A percentile compares a stretch with the other conserved stretches of the same genome.
Conservation (phyloP, 2,329 filamentous ascomycete species). For the Colletotrichum sp. region DNA sequence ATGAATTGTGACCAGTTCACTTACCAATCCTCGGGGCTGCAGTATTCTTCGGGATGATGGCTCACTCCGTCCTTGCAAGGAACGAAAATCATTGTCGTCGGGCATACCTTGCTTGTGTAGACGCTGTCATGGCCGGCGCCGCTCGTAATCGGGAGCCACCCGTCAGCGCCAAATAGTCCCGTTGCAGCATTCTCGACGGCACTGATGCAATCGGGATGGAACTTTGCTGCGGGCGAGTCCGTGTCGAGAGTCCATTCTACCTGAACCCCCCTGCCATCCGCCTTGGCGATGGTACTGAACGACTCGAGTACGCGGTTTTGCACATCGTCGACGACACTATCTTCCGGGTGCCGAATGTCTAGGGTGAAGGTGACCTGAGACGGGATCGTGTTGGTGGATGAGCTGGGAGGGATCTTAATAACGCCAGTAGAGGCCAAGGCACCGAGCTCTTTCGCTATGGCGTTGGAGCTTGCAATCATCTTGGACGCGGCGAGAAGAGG, state of each 20-base stretch:
- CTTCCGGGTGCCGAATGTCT: conserved; percentile 22
- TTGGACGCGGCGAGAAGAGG: conserved; percentile 70
- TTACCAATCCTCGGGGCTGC: conserved; percentile 61
- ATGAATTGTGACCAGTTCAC: neutral
- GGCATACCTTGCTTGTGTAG: conserved; percentile 62
- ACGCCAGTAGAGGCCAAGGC: conserved; percentile 76
- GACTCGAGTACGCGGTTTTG: conserved; percentile 25
- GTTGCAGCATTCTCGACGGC: conserved; percentile 66
- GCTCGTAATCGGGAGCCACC: conserved; percentile 41
- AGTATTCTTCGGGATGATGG: conserved; percentile 69
- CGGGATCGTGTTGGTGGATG: conserved; percentile 23
- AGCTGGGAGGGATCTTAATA: conserved; percentile 38
- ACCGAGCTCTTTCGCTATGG: conserved; percentile 61
- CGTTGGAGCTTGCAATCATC: conserved; percentile 71
- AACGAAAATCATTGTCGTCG: conserved; percentile 72
- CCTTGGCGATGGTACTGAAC: conserved; percentile 27
- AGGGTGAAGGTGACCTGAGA: conserved; percentile 22
- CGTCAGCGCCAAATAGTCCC: conserved; percentile 56
- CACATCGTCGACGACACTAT: conserved; percentile 20
- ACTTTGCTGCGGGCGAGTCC: conserved; percentile 65
- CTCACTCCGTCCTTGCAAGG: conserved; percentile 67
- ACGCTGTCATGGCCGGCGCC: conserved; percentile 57
- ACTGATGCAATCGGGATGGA: conserved; percentile 70
- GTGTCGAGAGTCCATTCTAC: conserved; percentile 68
- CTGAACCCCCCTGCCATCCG: conserved; percentile 38